Evolutionary conservation across 768 basidiomycete species (phyloP).

Genomic region (Pleurotus citrinopileatus): DNA sequence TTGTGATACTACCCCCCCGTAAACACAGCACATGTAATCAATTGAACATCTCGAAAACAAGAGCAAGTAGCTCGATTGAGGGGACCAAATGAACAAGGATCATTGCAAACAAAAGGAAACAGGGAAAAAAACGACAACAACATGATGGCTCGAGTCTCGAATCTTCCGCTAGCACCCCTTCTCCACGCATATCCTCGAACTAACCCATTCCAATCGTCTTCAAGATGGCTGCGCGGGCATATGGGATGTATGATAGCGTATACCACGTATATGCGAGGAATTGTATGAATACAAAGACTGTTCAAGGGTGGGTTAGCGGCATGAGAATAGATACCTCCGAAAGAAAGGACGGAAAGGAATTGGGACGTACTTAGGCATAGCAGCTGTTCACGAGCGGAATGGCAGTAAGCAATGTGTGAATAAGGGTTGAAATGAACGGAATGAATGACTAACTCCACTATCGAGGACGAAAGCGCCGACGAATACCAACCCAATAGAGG

Average conservation of each 20-base stretch:
- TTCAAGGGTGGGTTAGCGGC: constrained; percentile 11
- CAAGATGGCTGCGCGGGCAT: constrained; percentile 73
- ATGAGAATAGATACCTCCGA: background rate
- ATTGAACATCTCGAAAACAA: no score
- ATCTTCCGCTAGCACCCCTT: no score
- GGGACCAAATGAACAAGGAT: no score
- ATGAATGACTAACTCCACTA: constrained; percentile 51
- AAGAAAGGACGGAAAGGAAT: no score
- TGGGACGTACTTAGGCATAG: constrained; percentile 62
- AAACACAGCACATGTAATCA: background rate
- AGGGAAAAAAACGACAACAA: no score
- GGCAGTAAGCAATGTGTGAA: no score
- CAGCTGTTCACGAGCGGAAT: constrained; percentile 47
- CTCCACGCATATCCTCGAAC: no score
- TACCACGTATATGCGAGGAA: constrained; percentile 94
- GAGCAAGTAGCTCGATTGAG: no score
- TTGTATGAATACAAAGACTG: constrained; percentile 89
- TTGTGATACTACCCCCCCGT: background rate
- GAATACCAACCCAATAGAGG: constrained; percentile 78
- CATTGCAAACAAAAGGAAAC: no score
- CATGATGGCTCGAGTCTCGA: no score
- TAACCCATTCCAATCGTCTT: constrained; percentile 56
- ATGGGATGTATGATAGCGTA: constrained; percentile 85
- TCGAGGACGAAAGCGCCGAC: constrained; percentile 78
- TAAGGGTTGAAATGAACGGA: no score